These are phyloP conservation scores for California macrophylla DNA, from an alignment of 441 rosid genomes.

Conservation along the genomic window DNA sequence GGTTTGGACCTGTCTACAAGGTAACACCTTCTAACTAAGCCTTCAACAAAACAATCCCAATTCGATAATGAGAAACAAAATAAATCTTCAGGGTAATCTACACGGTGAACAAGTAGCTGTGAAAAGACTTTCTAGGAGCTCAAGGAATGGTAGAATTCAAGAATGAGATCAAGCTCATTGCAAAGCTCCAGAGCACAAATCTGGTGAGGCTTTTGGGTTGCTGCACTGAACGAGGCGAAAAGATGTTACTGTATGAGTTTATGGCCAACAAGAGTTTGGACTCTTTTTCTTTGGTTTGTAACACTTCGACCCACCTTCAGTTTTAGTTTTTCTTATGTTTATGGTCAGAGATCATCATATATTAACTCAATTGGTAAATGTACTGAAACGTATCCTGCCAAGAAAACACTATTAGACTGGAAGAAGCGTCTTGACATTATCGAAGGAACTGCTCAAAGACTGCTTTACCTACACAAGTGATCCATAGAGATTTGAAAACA, in stretches of 20 bases:
- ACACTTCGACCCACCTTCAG: neutral
- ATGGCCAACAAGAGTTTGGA: constrained; percentile 3
- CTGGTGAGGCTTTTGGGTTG: neutral
- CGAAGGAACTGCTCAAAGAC: neutral
- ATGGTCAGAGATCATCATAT: neutral
- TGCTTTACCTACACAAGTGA: neutral
- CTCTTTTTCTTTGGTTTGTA: neutral
- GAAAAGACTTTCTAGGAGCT: neutral
- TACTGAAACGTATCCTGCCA: neutral
- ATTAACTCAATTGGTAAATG: neutral
- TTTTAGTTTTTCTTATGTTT: neutral
- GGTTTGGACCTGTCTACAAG: constrained; percentile 3
- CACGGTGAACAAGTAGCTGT: neutral
- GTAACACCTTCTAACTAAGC: neutral
- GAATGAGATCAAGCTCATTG: neutral
- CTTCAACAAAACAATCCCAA: neutral
- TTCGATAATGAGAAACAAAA: neutral
- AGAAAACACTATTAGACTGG: neutral
- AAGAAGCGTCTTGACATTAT: constrained; percentile 2
- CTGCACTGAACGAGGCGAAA: neutral
- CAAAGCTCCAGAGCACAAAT: neutral
- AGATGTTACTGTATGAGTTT: constrained; percentile 1
- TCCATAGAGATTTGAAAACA: neutral
- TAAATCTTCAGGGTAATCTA: neutral
- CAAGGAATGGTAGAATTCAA: neutral